A percentile compares a stretch with the other conserved stretches of the same genome.
These are phyloP conservation scores for Fusarium anguioides DNA, from an alignment of 2,329 filamentous ascomycete genomes.

Conservation along the genomic window DNA sequence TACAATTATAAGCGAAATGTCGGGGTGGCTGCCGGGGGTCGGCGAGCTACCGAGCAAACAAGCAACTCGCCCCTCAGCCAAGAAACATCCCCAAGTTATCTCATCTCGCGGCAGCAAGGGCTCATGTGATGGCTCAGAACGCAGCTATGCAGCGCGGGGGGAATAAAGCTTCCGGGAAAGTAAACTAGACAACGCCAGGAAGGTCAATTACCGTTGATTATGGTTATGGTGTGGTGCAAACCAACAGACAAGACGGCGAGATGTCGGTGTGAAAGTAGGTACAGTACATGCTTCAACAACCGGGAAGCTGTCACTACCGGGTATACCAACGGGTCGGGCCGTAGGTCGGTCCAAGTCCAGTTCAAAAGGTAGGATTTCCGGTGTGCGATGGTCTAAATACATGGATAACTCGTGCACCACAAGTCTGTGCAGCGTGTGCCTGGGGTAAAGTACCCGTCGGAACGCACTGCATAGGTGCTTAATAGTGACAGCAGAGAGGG, in stretches of 20 bases:
- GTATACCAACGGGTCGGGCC: constrained; percentile 45
- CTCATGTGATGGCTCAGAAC: constrained; percentile 44
- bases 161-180: constrained; percentile 17
- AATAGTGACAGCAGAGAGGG: constrained; percentile 5
- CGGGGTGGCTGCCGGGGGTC: constrained; percentile 36
- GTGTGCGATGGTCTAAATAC: constrained; percentile 23
- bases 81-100: constrained; percentile 27
- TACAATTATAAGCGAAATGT: constrained; percentile 22
- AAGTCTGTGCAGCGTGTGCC: constrained; percentile 5
- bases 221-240: constrained; percentile 13
- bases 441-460: constrained; percentile 24
- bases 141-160: constrained; percentile 34
- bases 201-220: constrained; percentile 12
- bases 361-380: constrained; percentile 28
- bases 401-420: constrained; percentile 14
- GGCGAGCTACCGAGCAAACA: constrained; percentile 31
- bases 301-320: constrained; percentile 28
- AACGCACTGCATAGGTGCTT: neutral
- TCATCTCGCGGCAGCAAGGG: constrained; percentile 38
- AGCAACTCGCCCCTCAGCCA: constrained; percentile 16
- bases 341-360: constrained; percentile 33
- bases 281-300: constrained; percentile 2
- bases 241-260: constrained; percentile 15
- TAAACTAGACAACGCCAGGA: constrained; percentile 17
- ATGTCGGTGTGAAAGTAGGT: constrained; percentile 38